Base-by-base conservation (phyloP, 495 filamentous ascomycete species). In the Xylaria venustula region DNA sequence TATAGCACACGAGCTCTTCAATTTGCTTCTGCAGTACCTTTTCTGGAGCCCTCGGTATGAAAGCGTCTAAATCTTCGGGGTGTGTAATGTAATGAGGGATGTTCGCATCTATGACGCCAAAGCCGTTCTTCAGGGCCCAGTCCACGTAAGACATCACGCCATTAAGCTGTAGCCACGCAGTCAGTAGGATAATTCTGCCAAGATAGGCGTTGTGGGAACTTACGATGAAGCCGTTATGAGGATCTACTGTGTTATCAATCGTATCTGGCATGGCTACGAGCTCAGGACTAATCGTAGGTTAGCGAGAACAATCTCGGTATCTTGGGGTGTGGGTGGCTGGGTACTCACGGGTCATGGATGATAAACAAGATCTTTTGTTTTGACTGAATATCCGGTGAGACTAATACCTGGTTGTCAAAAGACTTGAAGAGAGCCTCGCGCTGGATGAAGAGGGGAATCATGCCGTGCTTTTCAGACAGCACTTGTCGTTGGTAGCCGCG, bases 191-290 rank as follows among this genome's bases (percentile, higher is more conserved):
- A 42, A 7, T 34, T 36, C 32, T 1, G n/a, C 17, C 30, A 32
- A 22, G 11, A 37, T 12, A 19, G 32, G 25, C 30, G 22, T n/a
- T 28, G n/a, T 1, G 20, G 22, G n/a, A 7, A 85, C 90, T 69
- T 82, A 97, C 93, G 62, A 97, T 73, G 83, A 87, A 95, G 11
- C 86, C 82, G 65, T 96, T 95, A 68, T 97, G 92, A 14, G 89
- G 78, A 60, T 92, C 88, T 23, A 94, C 71, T 22, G 81, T 85
- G 61, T 88, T 89, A 26, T 88, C 87, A 2, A 86, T 68, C 0
- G 85, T 81, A 69, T 95, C 82, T 11, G 89, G 83, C 36, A 85
- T 78, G 19, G 85, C 88, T 65, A 86, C 78, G 7, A 93, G 68
- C 55, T 90, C 89, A 6, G 92, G 91, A 37, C 88, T 91, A 34